Evolutionary conservation across 768 basidiomycete genomes (phyloP).

Genomic region (Serendipita indica): DNA sequence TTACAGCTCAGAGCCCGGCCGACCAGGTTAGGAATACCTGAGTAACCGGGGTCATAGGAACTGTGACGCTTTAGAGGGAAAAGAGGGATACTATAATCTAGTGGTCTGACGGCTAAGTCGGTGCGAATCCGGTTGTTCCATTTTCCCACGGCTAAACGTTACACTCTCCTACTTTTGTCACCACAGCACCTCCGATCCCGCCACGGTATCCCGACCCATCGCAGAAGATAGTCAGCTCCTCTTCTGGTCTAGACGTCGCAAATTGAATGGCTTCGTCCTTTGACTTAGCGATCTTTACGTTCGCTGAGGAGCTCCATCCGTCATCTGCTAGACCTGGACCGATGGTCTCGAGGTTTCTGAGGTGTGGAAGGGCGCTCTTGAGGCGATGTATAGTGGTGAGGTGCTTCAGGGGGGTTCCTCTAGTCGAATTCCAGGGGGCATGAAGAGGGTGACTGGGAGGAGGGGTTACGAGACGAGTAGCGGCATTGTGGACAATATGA

Average conservation of each 20-base stretch:
- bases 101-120: too few species aligned
- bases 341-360: conserved; percentile 8
- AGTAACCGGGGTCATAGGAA: too few species aligned
- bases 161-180: neutral
- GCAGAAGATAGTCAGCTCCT: neutral
- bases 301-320: neutral
- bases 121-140: too few species aligned
- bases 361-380: neutral
- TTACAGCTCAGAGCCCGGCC: too few species aligned
- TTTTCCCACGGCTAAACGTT: too few species aligned
- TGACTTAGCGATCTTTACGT: neutral
- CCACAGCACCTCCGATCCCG: conserved; percentile 10
- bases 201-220: conserved; percentile 12
- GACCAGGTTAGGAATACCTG: too few species aligned
- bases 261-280: neutral
- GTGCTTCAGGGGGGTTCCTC: neutral
- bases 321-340: neutral
- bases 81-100: too few species aligned
- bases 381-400: conserved; percentile 9
- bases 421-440: neutral
- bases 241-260: neutral
- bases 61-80: too few species aligned
- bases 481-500: neutral
- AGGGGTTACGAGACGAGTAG: neutral
- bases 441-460: conserved; percentile 7